A percentile compares a stretch with the other conserved stretches of the same genome.
These are phyloP conservation scores for Kregervanrija delftensis DNA, from an alignment of 805 yeast species.

Conservation along the genomic window DNA sequence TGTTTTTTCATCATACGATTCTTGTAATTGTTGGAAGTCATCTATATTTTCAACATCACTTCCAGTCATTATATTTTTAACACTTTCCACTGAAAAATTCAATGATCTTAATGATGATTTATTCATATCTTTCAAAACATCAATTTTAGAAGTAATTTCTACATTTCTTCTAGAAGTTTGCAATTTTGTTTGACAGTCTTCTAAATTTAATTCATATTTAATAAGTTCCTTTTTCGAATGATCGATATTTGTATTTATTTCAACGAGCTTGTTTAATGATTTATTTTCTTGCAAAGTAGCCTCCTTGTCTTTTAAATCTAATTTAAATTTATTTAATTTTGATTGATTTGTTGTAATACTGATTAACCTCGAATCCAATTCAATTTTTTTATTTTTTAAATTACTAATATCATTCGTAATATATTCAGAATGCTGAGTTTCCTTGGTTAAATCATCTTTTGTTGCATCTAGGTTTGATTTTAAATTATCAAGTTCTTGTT, in stretches of 20 bases:
- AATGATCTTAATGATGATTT: slow-evolving; percentile 13
- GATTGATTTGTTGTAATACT: slow-evolving; percentile 36
- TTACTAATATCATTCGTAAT: slow-evolving; percentile 33
- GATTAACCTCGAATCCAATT: slow-evolving; percentile 33
- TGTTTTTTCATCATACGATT: slow-evolving; percentile 1
- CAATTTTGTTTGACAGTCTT: slow-evolving; percentile 45
- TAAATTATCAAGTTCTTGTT: slow-evolving; percentile 9
- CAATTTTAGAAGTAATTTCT: slow-evolving; percentile 49
- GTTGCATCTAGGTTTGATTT: slow-evolving; percentile 13
- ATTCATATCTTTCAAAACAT: slow-evolving; percentile 18
- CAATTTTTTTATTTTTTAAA: slow-evolving; percentile 29
- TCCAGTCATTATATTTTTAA: slow-evolving; percentile 3
- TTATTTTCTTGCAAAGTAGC: slow-evolving; percentile 28
- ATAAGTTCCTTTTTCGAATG: slow-evolving; percentile 31
- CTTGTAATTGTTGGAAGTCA: slow-evolving; percentile 8
- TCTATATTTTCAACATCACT: neutral
- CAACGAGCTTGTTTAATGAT: slow-evolving; percentile 20
- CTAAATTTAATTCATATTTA: slow-evolving; percentile 39
- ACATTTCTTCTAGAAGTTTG: slow-evolving; percentile 48
- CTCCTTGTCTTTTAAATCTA: slow-evolving; percentile 34
- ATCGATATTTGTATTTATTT: slow-evolving; percentile 30
- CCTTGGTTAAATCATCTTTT: slow-evolving; percentile 32
- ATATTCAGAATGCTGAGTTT: slow-evolving; percentile 37
- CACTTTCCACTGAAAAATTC: slow-evolving; percentile 5
- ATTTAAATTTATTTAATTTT: slow-evolving; percentile 39